phyloP scores from a whole-genome alignment of 2,329 filamentous ascomycete species.

The Alternaria infectoria region DNA sequence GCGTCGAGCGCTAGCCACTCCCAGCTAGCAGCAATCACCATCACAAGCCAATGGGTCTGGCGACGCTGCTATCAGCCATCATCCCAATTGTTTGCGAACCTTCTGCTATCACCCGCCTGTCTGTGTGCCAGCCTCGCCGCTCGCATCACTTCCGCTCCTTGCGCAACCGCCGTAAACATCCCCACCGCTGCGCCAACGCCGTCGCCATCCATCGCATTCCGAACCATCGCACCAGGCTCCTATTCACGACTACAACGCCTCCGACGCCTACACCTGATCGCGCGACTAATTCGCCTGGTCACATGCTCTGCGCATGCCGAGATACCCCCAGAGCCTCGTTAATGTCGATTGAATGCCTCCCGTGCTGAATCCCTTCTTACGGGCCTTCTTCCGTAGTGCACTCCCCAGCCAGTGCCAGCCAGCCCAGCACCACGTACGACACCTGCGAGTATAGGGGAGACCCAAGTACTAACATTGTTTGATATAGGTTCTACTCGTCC shows the following conservation, averaged over 20 bases:
- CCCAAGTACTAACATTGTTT: no score
- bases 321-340: slow-evolving; percentile 19
- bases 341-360: slow-evolving; percentile 82
- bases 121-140: background rate
- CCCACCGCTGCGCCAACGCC: slow-evolving; percentile 1
- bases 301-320: slow-evolving; percentile 36
- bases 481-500: slow-evolving; percentile 82
- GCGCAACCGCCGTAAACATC: background rate
- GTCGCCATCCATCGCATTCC: slow-evolving; percentile 21
- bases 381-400: slow-evolving; percentile 98
- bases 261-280: slow-evolving; percentile 20
- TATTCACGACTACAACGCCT: slow-evolving; percentile 21
- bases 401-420: slow-evolving; percentile 90
- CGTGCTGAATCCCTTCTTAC: slow-evolving; percentile 91
- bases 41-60: slow-evolving; percentile 32
- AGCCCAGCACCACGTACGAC: slow-evolving; percentile 79
- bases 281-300: slow-evolving; percentile 29
- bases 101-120: slow-evolving; percentile 6
- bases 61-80: slow-evolving; percentile 8
- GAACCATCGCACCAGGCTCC: slow-evolving; percentile 29
- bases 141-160: background rate
- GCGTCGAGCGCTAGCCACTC: slow-evolving; percentile 19
- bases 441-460: background rate
- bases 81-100: slow-evolving; percentile 13
- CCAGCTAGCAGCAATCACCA: slow-evolving; percentile 22